Percentiles rank a stretch among this genome's conserved stretches.
phyloP scores from a whole-genome alignment of 2,329 filamentous ascomycete genomes.

The Fusarium sterilihyphosum region DNA sequence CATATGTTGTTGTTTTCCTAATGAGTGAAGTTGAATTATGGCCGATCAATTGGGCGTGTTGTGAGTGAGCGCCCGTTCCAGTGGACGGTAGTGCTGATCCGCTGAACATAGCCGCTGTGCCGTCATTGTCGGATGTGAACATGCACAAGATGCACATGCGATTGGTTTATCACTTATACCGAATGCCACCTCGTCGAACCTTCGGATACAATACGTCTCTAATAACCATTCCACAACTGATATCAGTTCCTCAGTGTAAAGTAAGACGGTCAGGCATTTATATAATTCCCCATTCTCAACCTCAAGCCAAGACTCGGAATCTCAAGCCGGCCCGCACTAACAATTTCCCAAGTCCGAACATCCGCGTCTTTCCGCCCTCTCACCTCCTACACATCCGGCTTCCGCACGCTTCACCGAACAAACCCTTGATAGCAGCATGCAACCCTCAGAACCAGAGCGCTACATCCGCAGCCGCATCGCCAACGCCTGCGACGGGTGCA shows the following conservation, averaged over 20 bases:
- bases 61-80: neutral
- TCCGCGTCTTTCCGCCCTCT: slow-evolving; percentile 30
- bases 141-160: neutral
- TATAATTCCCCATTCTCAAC: neutral
- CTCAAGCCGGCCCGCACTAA: slow-evolving; percentile 34
- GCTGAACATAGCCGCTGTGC: neutral
- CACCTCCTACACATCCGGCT: slow-evolving; percentile 13
- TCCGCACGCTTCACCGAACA: slow-evolving; percentile 21
- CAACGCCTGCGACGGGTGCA: slow-evolving; percentile 65
- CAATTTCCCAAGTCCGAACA: slow-evolving; percentile 23
- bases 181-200: neutral
- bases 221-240: rapidly evolving
- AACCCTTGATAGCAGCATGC: slow-evolving; percentile 10
- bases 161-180: neutral
- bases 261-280: neutral
- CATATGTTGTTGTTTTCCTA: rapidly evolving
- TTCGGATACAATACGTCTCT: neutral
- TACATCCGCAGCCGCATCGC: slow-evolving; percentile 57
- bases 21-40: neutral
- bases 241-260: neutral
- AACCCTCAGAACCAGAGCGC: slow-evolving; percentile 33
- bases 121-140: neutral
- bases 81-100: neutral
- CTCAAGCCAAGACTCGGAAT: slow-evolving; percentile 3
- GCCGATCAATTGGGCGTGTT: neutral